Percentiles rank a stretch among this genome's conserved stretches.
Evolutionary conservation across 192 early-diverging fungal species (phyloP).

Genomic region (Backusella liffmaniae): DNA sequence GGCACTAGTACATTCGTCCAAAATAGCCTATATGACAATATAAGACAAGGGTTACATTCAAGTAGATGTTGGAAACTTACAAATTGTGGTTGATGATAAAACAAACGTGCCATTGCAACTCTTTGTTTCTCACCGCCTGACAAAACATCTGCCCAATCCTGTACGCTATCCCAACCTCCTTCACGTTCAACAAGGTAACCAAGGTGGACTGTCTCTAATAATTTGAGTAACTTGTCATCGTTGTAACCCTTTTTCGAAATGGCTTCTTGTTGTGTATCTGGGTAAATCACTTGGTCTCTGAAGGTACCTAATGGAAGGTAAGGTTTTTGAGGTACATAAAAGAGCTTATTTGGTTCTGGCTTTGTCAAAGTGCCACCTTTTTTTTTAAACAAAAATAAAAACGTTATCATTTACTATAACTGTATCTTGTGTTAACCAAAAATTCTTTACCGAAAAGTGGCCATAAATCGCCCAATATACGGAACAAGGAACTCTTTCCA

Average conservation of each 20-base stretch:
- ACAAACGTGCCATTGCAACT: slow-evolving; percentile 81
- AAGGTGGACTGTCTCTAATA: slow-evolving; percentile 69
- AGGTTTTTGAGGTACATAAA: slow-evolving; percentile 89
- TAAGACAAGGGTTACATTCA: too few species aligned
- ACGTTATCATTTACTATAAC: not conserved
- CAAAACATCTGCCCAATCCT: slow-evolving; percentile 77
- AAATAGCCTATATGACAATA: slow-evolving; percentile 39
- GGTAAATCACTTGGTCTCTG: slow-evolving; percentile 85
- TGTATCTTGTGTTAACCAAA: not conserved
- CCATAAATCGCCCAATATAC: slow-evolving; percentile 66
- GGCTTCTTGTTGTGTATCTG: slow-evolving; percentile 69
- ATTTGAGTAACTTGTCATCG: slow-evolving; percentile 61
- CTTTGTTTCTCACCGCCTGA: slow-evolving; percentile 78
- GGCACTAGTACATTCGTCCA: slow-evolving; percentile 81
- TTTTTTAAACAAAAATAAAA: not conserved
- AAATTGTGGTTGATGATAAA: slow-evolving; percentile 81
- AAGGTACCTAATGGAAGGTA: slow-evolving; percentile 79
- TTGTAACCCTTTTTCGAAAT: slow-evolving; percentile 47
- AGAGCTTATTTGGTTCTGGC: slow-evolving; percentile 61
- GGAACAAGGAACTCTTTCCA: slow-evolving; percentile 65
- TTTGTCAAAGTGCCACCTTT: slow-evolving; percentile 55
- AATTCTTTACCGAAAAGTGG: slow-evolving; percentile 52
- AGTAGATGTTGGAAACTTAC: slow-evolving; percentile 38
- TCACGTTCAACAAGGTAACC: slow-evolving; percentile 66
- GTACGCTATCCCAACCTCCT: slow-evolving; percentile 70